Evolutionary conservation across 2,329 filamentous ascomycete species (phyloP).

Genomic region (Chaetomium sp.): DNA sequence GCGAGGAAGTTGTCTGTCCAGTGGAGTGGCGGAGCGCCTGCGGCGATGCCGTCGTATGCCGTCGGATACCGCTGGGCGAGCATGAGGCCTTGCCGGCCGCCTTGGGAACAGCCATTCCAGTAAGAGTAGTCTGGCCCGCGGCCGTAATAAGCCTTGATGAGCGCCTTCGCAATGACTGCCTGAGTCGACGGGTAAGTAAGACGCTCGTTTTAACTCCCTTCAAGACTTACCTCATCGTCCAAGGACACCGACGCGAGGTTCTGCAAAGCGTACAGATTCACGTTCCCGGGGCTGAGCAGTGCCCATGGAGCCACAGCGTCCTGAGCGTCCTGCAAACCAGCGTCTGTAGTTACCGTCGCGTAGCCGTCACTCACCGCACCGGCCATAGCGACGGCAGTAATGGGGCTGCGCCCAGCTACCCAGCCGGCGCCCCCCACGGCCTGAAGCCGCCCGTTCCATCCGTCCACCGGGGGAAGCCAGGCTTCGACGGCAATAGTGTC

Average conservation of each 20-base stretch:
- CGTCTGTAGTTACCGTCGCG: slow-evolving; percentile 36
- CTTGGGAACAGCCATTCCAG: slow-evolving; percentile 57
- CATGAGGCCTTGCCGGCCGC: slow-evolving; percentile 57
- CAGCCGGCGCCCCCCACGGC: slow-evolving; percentile 45
- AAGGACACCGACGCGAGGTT: slow-evolving; percentile 34
- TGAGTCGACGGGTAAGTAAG: background rate
- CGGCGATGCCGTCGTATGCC: slow-evolving; percentile 58
- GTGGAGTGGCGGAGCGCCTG: slow-evolving; percentile 47
- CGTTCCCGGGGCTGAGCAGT: slow-evolving; percentile 32
- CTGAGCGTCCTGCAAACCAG: slow-evolving; percentile 26
- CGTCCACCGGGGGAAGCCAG: slow-evolving; percentile 40
- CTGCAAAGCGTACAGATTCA: slow-evolving; percentile 31
- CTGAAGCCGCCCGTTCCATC: slow-evolving; percentile 45
- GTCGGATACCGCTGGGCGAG: slow-evolving; percentile 54
- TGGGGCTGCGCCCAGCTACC: slow-evolving; percentile 32
- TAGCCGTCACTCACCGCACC: slow-evolving; percentile 31
- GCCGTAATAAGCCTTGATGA: slow-evolving; percentile 53
- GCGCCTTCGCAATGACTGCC: slow-evolving; percentile 48
- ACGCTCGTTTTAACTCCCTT: background rate
- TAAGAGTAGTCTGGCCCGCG: slow-evolving; percentile 50
- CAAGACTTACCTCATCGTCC: slow-evolving; percentile 29
- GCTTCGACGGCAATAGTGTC: slow-evolving; percentile 43
- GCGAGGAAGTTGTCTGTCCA: slow-evolving; percentile 35
- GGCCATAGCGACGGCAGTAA: slow-evolving; percentile 26
- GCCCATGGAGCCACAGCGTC: slow-evolving; percentile 30